Evolutionary conservation across 495 filamentous ascomycete species (phyloP).

Genomic region (Chaetomium fimeti): DNA sequence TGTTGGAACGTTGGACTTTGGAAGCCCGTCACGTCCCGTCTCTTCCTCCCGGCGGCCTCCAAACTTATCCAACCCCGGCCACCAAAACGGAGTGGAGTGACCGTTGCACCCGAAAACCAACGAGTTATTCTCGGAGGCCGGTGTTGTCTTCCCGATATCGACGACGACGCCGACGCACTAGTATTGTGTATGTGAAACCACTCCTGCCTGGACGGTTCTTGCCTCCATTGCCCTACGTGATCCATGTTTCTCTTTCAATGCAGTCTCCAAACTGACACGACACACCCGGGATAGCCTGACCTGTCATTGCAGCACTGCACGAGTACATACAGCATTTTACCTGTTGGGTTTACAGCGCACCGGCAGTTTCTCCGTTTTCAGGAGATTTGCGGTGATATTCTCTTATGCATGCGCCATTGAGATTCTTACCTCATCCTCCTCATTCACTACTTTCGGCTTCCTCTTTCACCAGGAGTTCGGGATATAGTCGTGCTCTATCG

Average conservation of each 20-base stretch:
- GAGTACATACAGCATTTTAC: background rate
- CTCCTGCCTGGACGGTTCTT: background rate
- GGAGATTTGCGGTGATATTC: background rate
- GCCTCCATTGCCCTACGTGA: background rate
- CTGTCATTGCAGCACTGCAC: constrained; percentile 2
- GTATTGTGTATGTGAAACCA: constrained; percentile 9
- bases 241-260: background rate
- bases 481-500: background rate
- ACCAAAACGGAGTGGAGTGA: background rate
- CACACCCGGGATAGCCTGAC: constrained; percentile 28
- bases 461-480: background rate
- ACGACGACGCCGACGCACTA: background rate
- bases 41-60: constrained; percentile 7
- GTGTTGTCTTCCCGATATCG: background rate
- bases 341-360: constrained; percentile 1
- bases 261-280: constrained; percentile 25
- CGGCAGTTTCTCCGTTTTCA: background rate
- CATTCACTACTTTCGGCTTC: background rate
- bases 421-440: constrained; percentile 2
- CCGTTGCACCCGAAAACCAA: background rate
- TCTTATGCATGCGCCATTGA: constrained; percentile 16
- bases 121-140: background rate
- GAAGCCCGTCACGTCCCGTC: background rate
- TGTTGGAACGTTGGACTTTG: background rate
- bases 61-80: background rate